Conservation (phyloP, 2,329 filamentous ascomycete species). For the Grosmannia penicillata region DNA sequence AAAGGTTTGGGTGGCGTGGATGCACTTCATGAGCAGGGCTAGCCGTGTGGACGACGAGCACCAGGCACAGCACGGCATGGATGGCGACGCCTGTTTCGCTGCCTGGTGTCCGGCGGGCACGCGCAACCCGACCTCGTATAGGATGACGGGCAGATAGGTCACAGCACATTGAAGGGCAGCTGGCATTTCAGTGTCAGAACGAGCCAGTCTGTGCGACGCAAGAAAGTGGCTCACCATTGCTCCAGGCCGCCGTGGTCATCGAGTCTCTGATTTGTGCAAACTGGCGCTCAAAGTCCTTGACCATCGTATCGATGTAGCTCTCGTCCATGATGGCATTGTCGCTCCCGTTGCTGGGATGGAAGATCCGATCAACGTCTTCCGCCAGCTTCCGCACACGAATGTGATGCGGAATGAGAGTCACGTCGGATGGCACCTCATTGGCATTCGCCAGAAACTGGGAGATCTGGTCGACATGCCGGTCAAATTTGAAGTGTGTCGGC, state of each 20-base stretch:
- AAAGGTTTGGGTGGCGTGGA: slow-evolving; percentile 9
- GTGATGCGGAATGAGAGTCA: slow-evolving; percentile 7
- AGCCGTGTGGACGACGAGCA: slow-evolving; percentile 9
- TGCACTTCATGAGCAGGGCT: slow-evolving; percentile 8
- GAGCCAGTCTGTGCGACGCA: background rate
- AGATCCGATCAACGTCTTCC: slow-evolving; percentile 10
- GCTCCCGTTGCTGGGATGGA: slow-evolving; percentile 4
- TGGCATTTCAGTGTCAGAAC: background rate
- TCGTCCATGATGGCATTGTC: slow-evolving; percentile 7
- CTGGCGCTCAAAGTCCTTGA: slow-evolving; percentile 10
- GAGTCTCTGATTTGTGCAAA: slow-evolving; percentile 7
- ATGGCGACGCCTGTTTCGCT: background rate
- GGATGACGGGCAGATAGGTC: slow-evolving; percentile 9
- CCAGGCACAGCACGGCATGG: slow-evolving; percentile 11
- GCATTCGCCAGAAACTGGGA: slow-evolving; percentile 6
- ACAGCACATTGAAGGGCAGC: slow-evolving; percentile 7
- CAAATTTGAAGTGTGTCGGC: slow-evolving; percentile 10
- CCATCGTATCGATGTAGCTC: slow-evolving; percentile 9
- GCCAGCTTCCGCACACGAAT: slow-evolving; percentile 10
- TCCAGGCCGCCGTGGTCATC: slow-evolving; percentile 7
- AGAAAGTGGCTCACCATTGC: slow-evolving; percentile 7
- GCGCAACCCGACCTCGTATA: slow-evolving; percentile 10
- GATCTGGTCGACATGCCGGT: slow-evolving; percentile 8
- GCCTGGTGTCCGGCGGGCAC: slow-evolving; percentile 5
- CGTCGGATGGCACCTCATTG: slow-evolving; percentile 5